These are phyloP conservation scores for Colletotrichum phormii DNA, from an alignment of 2,329 filamentous ascomycete species.

Conservation along the genomic window DNA sequence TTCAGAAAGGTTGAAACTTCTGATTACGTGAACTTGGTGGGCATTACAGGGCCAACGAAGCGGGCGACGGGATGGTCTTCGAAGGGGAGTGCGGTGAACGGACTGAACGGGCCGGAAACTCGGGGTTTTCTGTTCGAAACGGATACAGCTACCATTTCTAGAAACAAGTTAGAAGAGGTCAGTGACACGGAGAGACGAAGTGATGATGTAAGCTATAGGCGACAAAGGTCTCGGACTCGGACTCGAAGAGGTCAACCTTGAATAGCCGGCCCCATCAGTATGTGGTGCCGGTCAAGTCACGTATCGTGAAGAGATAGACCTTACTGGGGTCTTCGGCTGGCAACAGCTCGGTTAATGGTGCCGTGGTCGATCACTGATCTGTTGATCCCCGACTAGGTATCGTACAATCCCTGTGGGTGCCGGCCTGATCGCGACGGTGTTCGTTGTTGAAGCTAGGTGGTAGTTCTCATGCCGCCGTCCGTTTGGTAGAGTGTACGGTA, in stretches of 20 bases:
- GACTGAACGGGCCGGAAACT: constrained; percentile 13
- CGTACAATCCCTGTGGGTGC: background rate
- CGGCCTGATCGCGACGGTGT: background rate
- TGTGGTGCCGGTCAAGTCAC: background rate
- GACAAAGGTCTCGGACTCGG: constrained; percentile 1
- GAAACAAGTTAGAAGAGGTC: background rate
- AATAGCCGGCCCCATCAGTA: background rate
- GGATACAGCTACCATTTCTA: background rate
- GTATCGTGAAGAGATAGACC: background rate
- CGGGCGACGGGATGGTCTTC: background rate
- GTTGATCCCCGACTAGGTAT: background rate
- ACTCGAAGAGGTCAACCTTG: background rate
- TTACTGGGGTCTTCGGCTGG: background rate
- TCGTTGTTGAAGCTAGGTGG: background rate
- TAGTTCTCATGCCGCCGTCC: background rate
- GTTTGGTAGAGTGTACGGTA: background rate
- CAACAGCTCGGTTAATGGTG: background rate
- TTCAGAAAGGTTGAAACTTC: background rate
- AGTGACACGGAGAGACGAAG: background rate
- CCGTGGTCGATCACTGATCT: background rate
- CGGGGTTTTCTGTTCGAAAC: background rate
- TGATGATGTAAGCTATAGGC: background rate
- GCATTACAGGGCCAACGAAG: background rate
- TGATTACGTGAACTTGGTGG: background rate
- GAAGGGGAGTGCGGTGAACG: background rate